Conservation (phyloP, 345 rosid genomes). For the Hevea brasiliensis region DNA sequence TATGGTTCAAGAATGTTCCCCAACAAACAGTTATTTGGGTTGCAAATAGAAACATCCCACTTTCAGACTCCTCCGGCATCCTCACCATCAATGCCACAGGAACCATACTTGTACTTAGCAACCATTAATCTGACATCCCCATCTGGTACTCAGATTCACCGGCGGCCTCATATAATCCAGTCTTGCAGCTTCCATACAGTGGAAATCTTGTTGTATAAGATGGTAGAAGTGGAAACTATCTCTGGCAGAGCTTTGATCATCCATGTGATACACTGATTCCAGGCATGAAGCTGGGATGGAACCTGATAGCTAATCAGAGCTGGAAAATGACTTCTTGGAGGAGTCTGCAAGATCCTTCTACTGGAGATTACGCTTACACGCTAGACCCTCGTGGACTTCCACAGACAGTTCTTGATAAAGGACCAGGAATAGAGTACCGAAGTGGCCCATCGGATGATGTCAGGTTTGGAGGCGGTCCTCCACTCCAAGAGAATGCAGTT, state of each 20-base stretch:
- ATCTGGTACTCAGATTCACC: conserved; percentile 37
- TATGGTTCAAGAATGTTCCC: conserved; percentile 33
- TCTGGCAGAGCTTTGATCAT: conserved; percentile 65
- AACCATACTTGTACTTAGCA: conserved; percentile 20
- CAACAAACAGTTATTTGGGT: conserved; percentile 41
- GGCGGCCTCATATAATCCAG: conserved; percentile 21
- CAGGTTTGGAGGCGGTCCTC: conserved; percentile 17
- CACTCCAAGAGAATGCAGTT: background rate
- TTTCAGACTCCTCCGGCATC: conserved; percentile 21
- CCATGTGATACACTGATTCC: conserved; percentile 65
- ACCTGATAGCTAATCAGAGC: conserved; percentile 38
- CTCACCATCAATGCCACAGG: conserved; percentile 12
- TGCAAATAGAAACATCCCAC: conserved; percentile 46
- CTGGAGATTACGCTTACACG: conserved; percentile 46
- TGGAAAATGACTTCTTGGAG: conserved; percentile 57
- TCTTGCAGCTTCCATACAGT: conserved; percentile 21
- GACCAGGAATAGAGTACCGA: background rate
- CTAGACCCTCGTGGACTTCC: conserved; percentile 8
- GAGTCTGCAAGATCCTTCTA: conserved; percentile 56
- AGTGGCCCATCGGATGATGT: conserved; percentile 22
- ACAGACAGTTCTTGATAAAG: background rate
- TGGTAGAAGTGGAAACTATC: conserved; percentile 14
- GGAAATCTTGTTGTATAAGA: conserved; percentile 31
- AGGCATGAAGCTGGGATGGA: conserved; percentile 55
- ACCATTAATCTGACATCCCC: conserved; percentile 11